A percentile compares a stretch with the other conserved stretches of the same genome.
Conservation (phyloP, 2,329 filamentous ascomycete genomes). For the Ophiostoma sp. region DNA sequence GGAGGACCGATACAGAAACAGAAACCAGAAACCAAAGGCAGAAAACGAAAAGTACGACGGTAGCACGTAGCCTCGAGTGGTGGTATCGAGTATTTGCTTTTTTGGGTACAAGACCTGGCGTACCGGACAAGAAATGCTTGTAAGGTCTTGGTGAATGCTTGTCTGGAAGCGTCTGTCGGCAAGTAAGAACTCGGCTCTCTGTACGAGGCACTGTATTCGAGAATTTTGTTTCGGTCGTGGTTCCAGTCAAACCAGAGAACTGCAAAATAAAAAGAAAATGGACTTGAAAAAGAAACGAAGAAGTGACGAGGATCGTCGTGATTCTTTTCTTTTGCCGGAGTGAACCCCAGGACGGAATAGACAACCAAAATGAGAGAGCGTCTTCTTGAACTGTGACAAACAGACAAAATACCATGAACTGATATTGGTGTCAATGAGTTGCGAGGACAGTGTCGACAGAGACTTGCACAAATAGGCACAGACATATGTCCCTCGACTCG, state of each 20-base stretch:
- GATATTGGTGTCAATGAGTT: neutral
- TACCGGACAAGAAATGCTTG: no score
- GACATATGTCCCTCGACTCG: neutral
- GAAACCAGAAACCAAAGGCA: neutral
- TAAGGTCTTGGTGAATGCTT: no score
- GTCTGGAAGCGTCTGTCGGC: neutral
- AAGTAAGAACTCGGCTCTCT: neutral
- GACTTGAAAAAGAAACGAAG: neutral
- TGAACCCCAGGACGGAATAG: neutral
- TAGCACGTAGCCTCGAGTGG: slow-evolving; percentile 8
- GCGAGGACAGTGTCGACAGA: neutral
- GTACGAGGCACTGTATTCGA: neutral
- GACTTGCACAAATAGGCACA: neutral
- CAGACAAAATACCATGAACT: neutral
- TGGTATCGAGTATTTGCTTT: slow-evolving; percentile 12
- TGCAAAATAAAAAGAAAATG: neutral
- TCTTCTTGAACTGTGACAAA: neutral
- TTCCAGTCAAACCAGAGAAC: neutral
- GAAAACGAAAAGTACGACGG: neutral
- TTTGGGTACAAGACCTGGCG: neutral
- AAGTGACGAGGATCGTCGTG: neutral
- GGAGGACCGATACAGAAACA: neutral
- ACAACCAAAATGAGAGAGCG: neutral
- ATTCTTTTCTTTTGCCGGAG: neutral
- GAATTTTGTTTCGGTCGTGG: no score